These are phyloP conservation scores for Colletotrichum sp. DNA, from an alignment of 2,329 filamentous ascomycete genomes.

Conservation along the genomic window DNA sequence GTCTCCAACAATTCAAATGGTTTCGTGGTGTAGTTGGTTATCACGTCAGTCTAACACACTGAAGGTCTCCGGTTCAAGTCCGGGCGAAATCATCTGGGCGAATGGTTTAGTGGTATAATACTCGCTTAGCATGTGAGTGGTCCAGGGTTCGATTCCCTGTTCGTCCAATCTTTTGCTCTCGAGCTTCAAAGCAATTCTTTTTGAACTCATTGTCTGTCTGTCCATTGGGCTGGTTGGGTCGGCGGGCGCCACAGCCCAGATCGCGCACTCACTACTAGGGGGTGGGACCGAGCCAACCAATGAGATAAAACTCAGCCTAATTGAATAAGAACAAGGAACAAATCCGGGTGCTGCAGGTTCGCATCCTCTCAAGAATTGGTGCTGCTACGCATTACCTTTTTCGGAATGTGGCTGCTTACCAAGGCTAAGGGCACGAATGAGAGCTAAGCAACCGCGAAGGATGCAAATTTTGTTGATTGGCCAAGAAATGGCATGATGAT, in stretches of 20 bases:
- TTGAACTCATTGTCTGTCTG: background rate
- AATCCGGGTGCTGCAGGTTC: background rate
- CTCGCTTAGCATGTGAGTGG: slow-evolving; percentile 15
- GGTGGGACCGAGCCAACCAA: background rate
- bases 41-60: slow-evolving; percentile 52
- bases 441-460: background rate
- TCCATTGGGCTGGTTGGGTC: background rate
- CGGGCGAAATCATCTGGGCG: slow-evolving; percentile 16
- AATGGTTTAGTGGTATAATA: slow-evolving; percentile 18
- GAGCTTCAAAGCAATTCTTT: fast-evolving
- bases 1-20: background rate
- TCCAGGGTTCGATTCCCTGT: slow-evolving; percentile 12
- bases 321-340: background rate
- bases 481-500: background rate
- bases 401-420: background rate
- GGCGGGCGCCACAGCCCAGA: background rate
- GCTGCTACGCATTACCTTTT: background rate
- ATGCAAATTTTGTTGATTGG: background rate
- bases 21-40: slow-evolving; percentile 46
- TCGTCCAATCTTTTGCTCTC: background rate
- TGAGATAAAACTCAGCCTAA: background rate
- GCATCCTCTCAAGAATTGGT: background rate
- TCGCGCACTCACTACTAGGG: background rate
- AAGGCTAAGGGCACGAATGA: background rate
- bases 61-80: slow-evolving; percentile 22